Base-by-base conservation (phyloP, 2,329 filamentous ascomycete species). In the Exophiala bonariae region DNA sequence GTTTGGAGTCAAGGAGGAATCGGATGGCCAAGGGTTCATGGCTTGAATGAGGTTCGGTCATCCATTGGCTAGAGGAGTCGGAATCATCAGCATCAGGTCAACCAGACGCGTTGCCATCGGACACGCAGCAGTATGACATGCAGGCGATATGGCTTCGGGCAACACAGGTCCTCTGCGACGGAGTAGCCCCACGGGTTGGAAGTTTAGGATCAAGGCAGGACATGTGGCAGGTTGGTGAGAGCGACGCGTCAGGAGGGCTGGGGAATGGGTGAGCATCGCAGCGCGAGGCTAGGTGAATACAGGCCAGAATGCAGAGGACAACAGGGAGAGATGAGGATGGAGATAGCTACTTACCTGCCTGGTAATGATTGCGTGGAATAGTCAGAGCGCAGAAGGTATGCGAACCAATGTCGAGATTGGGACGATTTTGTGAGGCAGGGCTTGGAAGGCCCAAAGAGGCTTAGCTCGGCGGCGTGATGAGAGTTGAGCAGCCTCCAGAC, bases 1-100 rank as follows among this genome's bases (percentile, higher is more conserved):
- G 65, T 69, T 73, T 58, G 69, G 70, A 57, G 73, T 66, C 56
- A 67, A 67, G 63, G 70, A 68, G 64, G 66, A 66, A 65, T 75
- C 72, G 64, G 67, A 63, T 59, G 71, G 70, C 73, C 73, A 75
- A 65, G 68, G 69, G 70, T 75, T 76, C 73, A 76, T 75, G 64
- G 71, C 72, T 71, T 66, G 63, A 60, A 60, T 59, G 64, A 65
- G 62, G 65, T 61, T 65, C 65, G 68, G 55, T 55, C 44, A 70
- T 71, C 71, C 71, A 74, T 74, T 69, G 72, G 63, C 55, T 56
- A 58, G 41, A 59, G 51, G 42, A 57, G 42, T 61, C 54, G 58
- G 56, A 59, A 59, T 59, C 47, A 64, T 64, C 57, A 63, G 57
- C 54, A 57, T 57, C 34, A 35, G 40, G 41, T 43, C 51, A 41